Conservation (phyloP, 2,329 filamentous ascomycete genomes). For the Colletotrichum tabaci region DNA sequence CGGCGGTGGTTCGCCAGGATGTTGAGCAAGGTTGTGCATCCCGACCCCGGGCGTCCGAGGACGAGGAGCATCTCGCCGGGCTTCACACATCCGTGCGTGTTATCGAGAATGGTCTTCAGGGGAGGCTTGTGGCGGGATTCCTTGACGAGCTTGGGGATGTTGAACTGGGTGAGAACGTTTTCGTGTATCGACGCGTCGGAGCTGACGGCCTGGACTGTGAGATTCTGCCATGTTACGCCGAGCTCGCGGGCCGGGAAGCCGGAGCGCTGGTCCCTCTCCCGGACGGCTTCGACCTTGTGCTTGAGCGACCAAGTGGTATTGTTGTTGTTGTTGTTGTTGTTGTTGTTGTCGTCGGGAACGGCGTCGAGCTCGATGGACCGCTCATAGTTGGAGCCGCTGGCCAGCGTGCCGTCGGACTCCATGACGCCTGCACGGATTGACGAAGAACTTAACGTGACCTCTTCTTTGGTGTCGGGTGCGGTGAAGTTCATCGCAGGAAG, state of each 20-base stretch:
- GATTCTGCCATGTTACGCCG: constrained; percentile 75
- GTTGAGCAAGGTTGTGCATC: constrained; percentile 81
- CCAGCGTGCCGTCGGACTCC: constrained; percentile 41
- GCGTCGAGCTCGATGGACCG: constrained; percentile 29
- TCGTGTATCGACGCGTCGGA: constrained; percentile 76
- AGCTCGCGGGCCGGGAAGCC: constrained; percentile 65
- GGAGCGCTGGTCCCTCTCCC: constrained; percentile 60
- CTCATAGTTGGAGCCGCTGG: constrained; percentile 37
- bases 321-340: too few relatives aligned
- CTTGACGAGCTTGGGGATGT: constrained; percentile 66
- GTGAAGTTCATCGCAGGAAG: constrained; percentile 17
- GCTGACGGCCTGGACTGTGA: constrained; percentile 74
- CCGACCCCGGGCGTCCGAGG: constrained; percentile 77
- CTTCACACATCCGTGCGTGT: constrained; percentile 77
- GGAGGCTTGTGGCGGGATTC: constrained; percentile 70
- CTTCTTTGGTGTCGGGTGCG: constrained; percentile 17
- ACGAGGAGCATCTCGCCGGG: constrained; percentile 82
- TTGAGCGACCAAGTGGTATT: constrained; percentile 60
- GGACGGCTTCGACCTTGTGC: constrained; percentile 60
- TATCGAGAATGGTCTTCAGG: constrained; percentile 75
- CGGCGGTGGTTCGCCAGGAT: constrained; percentile 75
- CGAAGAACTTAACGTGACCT: constrained; percentile 8
- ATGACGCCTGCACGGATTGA: constrained; percentile 29
- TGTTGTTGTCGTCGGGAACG: background rate
- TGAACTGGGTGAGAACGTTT: constrained; percentile 73